Evolutionary conservation across 441 rosid species (phyloP).

Genomic region (Gossypium davidsonii): DNA sequence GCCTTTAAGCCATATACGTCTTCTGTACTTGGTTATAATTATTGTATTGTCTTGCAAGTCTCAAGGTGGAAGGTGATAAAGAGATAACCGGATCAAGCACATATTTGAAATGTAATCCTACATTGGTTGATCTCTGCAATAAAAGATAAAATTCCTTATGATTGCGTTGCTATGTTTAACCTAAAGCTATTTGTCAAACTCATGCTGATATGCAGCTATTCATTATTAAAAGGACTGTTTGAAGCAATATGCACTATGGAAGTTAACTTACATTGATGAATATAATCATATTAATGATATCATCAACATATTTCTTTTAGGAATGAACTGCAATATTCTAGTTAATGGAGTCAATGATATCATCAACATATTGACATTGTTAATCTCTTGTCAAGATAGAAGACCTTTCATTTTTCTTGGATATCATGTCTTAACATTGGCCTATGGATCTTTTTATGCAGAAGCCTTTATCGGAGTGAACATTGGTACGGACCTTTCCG

Average conservation of each 20-base stretch:
- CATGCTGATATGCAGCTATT: no score
- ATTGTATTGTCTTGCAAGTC: not conserved
- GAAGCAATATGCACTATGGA: not conserved
- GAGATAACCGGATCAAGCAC: not conserved
- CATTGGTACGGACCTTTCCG: constrained; percentile 75
- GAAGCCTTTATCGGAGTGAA: constrained; percentile 83
- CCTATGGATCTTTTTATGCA: constrained; percentile 23
- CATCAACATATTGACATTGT: not conserved
- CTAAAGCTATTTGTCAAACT: not conserved
- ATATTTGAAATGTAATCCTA: not conserved
- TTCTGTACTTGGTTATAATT: not conserved
- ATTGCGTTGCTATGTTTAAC: not conserved
- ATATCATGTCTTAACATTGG: not conserved
- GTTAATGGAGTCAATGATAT: constrained; percentile 3
- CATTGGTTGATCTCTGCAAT: not conserved
- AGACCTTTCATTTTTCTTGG: not conserved
- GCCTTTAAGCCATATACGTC: no score
- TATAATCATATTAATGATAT: not conserved
- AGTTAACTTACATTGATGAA: not conserved
- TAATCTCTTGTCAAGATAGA: constrained; percentile 6
- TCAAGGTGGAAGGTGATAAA: not conserved
- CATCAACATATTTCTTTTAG: not conserved
- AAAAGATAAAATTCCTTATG: not conserved
- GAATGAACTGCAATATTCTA: not conserved
- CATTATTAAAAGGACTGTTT: not conserved